phyloP scores from a whole-genome alignment of 192 early-diverging fungal genomes.

The Coemansia guatemalensis region DNA sequence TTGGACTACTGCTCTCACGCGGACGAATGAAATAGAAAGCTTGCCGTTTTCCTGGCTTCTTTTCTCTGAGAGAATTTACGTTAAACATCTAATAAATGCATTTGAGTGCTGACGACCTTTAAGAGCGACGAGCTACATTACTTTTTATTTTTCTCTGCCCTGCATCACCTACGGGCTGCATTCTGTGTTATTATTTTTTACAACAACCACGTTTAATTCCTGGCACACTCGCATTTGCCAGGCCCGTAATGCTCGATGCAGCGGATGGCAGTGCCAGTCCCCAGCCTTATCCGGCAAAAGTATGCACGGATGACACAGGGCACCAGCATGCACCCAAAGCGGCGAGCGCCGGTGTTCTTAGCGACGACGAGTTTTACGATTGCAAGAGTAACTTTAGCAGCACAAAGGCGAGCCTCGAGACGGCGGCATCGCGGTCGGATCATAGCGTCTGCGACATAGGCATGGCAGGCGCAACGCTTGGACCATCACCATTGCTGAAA shows the following conservation, averaged over 20 bases:
- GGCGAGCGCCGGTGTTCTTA: neutral
- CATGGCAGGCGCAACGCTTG: neutral
- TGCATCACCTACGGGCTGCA: neutral
- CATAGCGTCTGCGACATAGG: neutral
- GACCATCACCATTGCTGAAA: neutral
- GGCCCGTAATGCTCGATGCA: neutral
- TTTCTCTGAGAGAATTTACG: neutral
- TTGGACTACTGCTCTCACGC: slow-evolving; percentile 31
- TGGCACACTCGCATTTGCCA: neutral
- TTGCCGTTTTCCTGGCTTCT: neutral
- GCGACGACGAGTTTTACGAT: slow-evolving; percentile 49
- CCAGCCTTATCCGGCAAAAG: neutral
- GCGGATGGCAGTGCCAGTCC: neutral
- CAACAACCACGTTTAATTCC: neutral
- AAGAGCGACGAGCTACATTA: too few relatives aligned
- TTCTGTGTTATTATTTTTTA: neutral
- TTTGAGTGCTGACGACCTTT: neutral
- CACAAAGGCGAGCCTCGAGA: slow-evolving; percentile 31
- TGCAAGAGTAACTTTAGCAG: slow-evolving; percentile 31
- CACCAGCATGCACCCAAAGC: neutral
- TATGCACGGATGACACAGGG: neutral
- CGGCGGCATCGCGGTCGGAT: neutral
- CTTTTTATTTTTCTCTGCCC: neutral
- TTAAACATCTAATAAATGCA: neutral
- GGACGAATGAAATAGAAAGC: slow-evolving; percentile 4